Evolutionary conservation across 1,284 basidiomycete genomes (phyloP), one percentile per base, ranked within the genome.

Genomic region (Neonothopanus nambi): DNA sequence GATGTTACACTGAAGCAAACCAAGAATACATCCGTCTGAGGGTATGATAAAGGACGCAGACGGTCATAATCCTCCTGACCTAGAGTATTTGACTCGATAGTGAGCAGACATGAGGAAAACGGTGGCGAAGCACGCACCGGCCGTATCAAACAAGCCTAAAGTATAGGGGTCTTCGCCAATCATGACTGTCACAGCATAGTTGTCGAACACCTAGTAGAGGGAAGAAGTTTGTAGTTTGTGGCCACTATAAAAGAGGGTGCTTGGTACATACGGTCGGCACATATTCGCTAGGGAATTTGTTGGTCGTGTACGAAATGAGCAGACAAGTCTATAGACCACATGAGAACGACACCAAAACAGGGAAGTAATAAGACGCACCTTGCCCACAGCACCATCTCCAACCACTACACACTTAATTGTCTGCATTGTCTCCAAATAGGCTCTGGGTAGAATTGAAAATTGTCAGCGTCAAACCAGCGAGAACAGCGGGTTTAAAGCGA

Each of bases 31-130:
- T 99, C 97, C 60, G 96, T 99, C 78, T 99, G 96, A 23, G 96
- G 96, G 80, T 99, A 99, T 68, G 95, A 98, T 75, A 99, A 79
- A 65, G 96, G 96, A 67, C 97, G 91, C 61, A 99, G 89, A 65
- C 96, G 91, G 74, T 99, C 97, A 74, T 99, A 99, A 83, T 99
- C 96, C 80, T 99, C 96, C 81, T 99, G 96, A 72, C 96, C 93
- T 93, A 68, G 53, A 33, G 18, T 41, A 43, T 56, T 20, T 51
- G 51, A 26, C 43, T 51, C 33, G 48, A 36, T 41, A 39, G 5
- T 48, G 26, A 54, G 20, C 21, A 46, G 36, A 23, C 49, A 48
- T 43, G 49, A 28, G 38, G 23, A 39, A 33, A 18, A 48, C n/a
- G 24, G 33, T 28, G 42, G 44, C 13, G 39, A 20, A 53, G 13